Base-by-base conservation (phyloP, 73 alveolate species). In the Urostyla sp. region DNA sequence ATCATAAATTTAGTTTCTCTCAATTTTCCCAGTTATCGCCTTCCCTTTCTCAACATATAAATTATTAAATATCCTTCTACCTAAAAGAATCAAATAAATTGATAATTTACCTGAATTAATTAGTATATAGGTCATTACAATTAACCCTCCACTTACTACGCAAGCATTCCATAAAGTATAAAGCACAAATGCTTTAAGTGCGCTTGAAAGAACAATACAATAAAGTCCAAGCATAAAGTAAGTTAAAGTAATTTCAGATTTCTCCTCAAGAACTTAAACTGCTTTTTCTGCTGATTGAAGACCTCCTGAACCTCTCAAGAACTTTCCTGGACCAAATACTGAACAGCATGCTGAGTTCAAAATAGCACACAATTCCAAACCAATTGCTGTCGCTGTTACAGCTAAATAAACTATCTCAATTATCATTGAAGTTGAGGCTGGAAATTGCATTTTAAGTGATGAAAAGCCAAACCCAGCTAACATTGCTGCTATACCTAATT, bases 261-360 rank as follows among this genome's bases (percentile, higher is more conserved):
- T 56, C 26, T 58, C 75, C 56, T 76, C 88, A 18, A 57, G 52
- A n/a, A 76, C 88, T 21, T 76, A 24, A 5, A 76, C 75, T 1
- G 88, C 88, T 55, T 59, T 58, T 28, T 76, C 88, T 15, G 88
- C 88, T 1, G 88, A 32, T 59, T 76, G 23, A 28, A 76, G 32
- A 5, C 88, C 88, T 34, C 73, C 88, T 15, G 67, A 49, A 2
- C 88, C 88, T 36, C 88, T 56, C 7, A 76, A 46, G 55, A 76
- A 76, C 31, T 53, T 76, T 28, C 88, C 88, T 7, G 88, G 88
- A 4, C 88, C 88, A 59, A 76, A 59, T 5, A 76, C 88, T 8
- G 88, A 53, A 54, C 88, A 76, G 78, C 72, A 67, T 38, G 88
- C 88, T 1, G 72, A 6, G 44, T 53, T 76, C 24, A 76, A 46